phyloP scores from a whole-genome alignment of 1,284 basidiomycete species.

The Singerocomus rubriflavus region DNA sequence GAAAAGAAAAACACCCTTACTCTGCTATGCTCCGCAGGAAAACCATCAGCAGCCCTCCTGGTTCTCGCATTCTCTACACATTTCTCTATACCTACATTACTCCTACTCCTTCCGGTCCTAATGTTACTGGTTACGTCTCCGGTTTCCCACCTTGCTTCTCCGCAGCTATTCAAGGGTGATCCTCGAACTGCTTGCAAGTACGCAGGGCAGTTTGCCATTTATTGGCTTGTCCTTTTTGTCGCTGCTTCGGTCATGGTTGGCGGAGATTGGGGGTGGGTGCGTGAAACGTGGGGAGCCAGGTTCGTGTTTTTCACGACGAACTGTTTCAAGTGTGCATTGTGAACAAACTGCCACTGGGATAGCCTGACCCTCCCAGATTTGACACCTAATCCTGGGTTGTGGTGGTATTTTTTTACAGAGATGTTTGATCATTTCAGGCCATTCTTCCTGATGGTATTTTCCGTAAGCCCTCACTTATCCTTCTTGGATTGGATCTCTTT shows the following conservation, averaged over 20 bases:
- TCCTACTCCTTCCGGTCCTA: constrained; percentile 67
- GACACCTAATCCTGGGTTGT: constrained; percentile 90
- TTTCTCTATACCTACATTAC: constrained; percentile 65
- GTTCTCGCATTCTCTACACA: constrained; percentile 69
- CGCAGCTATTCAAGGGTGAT: constrained; percentile 42
- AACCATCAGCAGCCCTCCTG: constrained; percentile 54
- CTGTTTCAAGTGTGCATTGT: background rate
- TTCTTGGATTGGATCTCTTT: background rate
- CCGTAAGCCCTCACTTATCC: constrained; percentile 48
- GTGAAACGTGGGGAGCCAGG: constrained; percentile 83
- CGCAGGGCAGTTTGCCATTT: constrained; percentile 46
- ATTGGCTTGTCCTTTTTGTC: constrained; percentile 43
- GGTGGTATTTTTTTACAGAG: constrained; percentile 99
- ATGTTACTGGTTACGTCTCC: constrained; percentile 63
- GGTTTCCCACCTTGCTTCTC: constrained; percentile 61
- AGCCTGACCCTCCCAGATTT: constrained; percentile 79
- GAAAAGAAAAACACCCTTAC: background rate
- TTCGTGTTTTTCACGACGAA: constrained; percentile 39
- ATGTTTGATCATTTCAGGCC: constrained; percentile 98
- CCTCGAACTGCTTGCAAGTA: constrained; percentile 40
- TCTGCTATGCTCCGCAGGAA: constrained; percentile 40
- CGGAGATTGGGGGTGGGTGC: constrained; percentile 64
- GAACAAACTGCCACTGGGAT: constrained; percentile 1
- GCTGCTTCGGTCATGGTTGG: constrained; percentile 41
- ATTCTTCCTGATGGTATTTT: constrained; percentile 97